Percentiles rank a stretch among this genome's conserved stretches.
phyloP scores from a whole-genome alignment of 768 basidiomycete genomes.

The Chalciporus chontae region DNA sequence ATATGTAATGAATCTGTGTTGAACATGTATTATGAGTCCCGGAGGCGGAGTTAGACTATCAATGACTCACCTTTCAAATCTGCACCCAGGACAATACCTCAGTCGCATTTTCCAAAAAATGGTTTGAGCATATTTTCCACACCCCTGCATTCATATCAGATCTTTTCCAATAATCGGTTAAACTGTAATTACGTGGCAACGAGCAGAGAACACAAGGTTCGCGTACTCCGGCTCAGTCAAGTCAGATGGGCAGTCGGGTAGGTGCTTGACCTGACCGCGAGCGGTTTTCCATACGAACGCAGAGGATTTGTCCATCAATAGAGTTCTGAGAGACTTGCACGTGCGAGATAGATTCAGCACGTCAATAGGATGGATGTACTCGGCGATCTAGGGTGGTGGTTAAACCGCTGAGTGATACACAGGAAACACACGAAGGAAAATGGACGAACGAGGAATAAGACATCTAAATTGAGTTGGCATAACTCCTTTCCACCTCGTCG shows the following conservation, averaged over 20 bases:
- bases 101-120: constrained; percentile 12
- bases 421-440: neutral
- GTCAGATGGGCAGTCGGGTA: constrained; percentile 44
- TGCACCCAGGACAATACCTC: constrained; percentile 11
- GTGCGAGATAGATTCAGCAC: constrained; percentile 35
- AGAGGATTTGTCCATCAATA: constrained; percentile 32
- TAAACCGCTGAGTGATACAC: neutral
- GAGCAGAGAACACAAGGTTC: constrained; percentile 35
- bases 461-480: constrained; percentile 14
- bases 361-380: constrained; percentile 34
- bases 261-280: constrained; percentile 31
- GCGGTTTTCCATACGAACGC: constrained; percentile 22
- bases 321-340: constrained; percentile 33
- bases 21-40: neutral
- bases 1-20: neutral
- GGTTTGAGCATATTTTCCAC: neutral
- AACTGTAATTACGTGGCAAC: constrained; percentile 19
- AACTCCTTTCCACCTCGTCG: neutral
- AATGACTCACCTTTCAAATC: neutral
- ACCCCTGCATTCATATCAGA: constrained; percentile 1
- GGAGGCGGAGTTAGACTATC: neutral
- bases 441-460: constrained; percentile 15
- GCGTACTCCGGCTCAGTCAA: constrained; percentile 44
- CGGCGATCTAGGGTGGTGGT: constrained; percentile 33
- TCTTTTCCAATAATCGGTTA: neutral